Conservation (phyloP, 73 alveolate genomes). For the Paramecium primaurelia region DNA sequence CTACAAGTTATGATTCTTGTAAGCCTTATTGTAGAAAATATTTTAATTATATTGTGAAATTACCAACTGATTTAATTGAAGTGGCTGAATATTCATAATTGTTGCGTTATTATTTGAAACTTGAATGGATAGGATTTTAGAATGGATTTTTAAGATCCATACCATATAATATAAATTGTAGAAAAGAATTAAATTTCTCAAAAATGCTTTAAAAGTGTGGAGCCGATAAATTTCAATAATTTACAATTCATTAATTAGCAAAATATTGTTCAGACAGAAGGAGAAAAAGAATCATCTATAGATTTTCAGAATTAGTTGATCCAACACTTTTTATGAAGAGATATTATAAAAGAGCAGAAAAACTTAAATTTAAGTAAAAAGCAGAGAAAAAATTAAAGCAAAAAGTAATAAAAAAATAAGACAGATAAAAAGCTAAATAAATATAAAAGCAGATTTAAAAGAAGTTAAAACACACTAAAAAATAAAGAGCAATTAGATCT, state of each 20-base stretch:
- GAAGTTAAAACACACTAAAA: neutral
- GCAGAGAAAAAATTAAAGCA: neutral
- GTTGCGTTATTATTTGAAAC: neutral
- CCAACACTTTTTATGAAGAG: neutral
- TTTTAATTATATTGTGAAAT: conserved; percentile 42
- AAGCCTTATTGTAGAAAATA: conserved; percentile 59
- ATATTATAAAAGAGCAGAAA: neutral
- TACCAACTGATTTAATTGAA: conserved; percentile 65
- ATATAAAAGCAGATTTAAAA: neutral
- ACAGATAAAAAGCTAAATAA: neutral
- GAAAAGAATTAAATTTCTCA: conserved; percentile 30
- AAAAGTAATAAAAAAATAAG: neutral
- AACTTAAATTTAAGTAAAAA: neutral
- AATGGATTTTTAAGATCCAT: neutral
- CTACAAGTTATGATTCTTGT: conserved; percentile 47
- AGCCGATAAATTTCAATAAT: conserved; percentile 45
- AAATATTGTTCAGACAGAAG: conserved; percentile 63
- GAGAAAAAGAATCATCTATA: conserved; percentile 27
- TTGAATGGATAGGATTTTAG: neutral
- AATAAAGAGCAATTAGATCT: neutral
- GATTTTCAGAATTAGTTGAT: conserved; percentile 2
- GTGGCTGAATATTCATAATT: conserved; percentile 42
- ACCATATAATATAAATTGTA: neutral
- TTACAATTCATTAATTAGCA: conserved; percentile 56
- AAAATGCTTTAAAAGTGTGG: conserved; percentile 58